Conservation (phyloP, 1,284 basidiomycete genomes). For the Thelephora terrestris region DNA sequence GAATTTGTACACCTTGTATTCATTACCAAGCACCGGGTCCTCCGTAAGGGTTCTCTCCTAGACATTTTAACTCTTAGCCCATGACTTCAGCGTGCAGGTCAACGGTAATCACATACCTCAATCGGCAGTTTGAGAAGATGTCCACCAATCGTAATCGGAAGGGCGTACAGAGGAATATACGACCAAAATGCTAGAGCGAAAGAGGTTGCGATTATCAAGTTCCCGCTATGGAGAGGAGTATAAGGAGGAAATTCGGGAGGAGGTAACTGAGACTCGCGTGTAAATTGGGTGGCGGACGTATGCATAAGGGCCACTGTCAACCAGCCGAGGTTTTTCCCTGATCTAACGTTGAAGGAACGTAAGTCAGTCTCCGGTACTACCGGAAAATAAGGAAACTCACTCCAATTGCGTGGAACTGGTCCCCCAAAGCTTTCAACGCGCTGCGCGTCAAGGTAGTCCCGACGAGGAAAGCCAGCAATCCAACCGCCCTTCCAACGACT, state of each 20-base stretch:
- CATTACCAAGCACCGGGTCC: conserved; percentile 18
- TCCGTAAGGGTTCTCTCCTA: conserved; percentile 14
- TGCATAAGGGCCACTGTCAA: conserved; percentile 17
- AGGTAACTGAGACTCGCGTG: conserved; percentile 1
- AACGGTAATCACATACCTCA: neutral
- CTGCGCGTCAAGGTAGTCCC: neutral
- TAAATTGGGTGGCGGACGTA: conserved; percentile 18
- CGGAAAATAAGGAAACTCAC: neutral
- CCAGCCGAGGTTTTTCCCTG: conserved; percentile 12
- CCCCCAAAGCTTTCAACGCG: neutral
- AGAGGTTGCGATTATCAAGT: conserved; percentile 20
- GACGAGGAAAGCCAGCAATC: neutral
- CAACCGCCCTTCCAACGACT: neutral
- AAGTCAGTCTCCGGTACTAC: neutral
- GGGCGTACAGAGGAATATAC: conserved; percentile 22
- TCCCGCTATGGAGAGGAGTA: conserved; percentile 10
- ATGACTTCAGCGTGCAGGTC: neutral
- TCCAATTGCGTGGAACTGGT: neutral
- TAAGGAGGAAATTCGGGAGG: neutral
- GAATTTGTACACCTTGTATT: conserved; percentile 27
- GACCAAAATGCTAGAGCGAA: conserved; percentile 27
- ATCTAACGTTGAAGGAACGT: conserved; percentile 1
- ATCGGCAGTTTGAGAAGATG: conserved; percentile 15
- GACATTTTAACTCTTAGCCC: neutral
- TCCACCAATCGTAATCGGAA: conserved; percentile 14